These are phyloP conservation scores for Coemansia sp. DNA, from an alignment of 192 early-diverging fungal species.

Conservation along the genomic window DNA sequence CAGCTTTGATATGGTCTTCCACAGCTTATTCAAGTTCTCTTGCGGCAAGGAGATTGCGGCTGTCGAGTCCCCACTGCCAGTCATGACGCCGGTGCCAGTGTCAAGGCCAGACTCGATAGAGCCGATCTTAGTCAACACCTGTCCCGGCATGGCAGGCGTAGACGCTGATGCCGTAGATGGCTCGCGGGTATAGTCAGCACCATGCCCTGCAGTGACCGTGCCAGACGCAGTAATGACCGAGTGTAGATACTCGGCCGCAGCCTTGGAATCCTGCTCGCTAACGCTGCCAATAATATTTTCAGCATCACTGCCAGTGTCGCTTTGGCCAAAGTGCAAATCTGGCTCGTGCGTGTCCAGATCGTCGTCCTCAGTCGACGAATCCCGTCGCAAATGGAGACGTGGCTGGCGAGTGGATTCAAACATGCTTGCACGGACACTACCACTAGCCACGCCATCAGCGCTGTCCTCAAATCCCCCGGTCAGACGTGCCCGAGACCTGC, in stretches of 20 bases:
- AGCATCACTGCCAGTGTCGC: constrained; percentile 45
- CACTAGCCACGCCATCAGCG: not conserved
- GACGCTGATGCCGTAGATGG: constrained; percentile 22
- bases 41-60: constrained; percentile 20
- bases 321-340: constrained; percentile 53
- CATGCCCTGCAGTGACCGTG: constrained; percentile 4
- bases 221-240: constrained; percentile 27
- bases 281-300: constrained; percentile 19
- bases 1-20: constrained; percentile 50
- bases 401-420: constrained; percentile 30
- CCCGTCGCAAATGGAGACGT: constrained; percentile 21
- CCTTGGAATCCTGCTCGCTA: constrained; percentile 25
- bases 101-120: constrained; percentile 31
- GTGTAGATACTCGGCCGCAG: constrained; percentile 23
- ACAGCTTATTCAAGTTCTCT: constrained; percentile 41
- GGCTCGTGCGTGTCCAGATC: constrained; percentile 45
- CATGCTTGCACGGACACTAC: constrained; percentile 18
- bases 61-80: constrained; percentile 25
- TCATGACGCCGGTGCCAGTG: not conserved
- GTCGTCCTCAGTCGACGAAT: constrained; percentile 46
- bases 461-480: constrained; percentile 31
- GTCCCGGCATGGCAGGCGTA: constrained; percentile 13
- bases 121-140: constrained; percentile 31
- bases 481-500: constrained; percentile 19
- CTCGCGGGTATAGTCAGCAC: constrained; percentile 20